Percentiles rank a stretch among this genome's conserved stretches.
Evolutionary conservation across 2,329 filamentous ascomycete genomes (phyloP).

Genomic region (Sporothrix humicola): DNA sequence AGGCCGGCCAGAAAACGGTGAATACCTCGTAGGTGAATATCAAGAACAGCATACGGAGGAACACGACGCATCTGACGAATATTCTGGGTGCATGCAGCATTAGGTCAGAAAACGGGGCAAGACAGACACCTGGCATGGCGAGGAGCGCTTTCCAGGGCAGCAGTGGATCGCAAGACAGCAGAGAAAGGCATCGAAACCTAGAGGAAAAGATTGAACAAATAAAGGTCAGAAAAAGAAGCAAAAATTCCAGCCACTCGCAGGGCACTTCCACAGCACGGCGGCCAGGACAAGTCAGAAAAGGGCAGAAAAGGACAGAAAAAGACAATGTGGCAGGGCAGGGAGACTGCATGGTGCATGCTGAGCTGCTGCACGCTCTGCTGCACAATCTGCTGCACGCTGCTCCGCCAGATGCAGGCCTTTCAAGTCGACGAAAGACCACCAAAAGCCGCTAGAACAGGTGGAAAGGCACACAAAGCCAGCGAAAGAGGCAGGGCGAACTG

Average conservation of each 20-base stretch:
- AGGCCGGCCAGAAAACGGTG: neutral
- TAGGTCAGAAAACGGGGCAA: neutral
- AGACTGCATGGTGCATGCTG: constrained; percentile 17
- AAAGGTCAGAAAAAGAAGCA: neutral
- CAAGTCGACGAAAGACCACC: neutral
- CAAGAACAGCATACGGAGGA: too few species aligned
- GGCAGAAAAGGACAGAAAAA: neutral
- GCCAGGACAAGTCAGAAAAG: constrained; percentile 15
- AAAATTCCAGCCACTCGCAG: constrained; percentile 5
- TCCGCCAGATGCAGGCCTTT: constrained; percentile 27
- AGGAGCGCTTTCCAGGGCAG: neutral
- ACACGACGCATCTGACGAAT: neutral
- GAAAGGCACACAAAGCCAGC: constrained; percentile 5
- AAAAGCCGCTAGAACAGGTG: constrained; percentile 1
- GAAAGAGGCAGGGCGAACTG: constrained; percentile 18
- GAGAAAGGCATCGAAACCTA: too few species aligned
- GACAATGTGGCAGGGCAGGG: constrained; percentile 16
- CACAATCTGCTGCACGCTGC: constrained; percentile 13
- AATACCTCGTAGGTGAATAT: too few species aligned
- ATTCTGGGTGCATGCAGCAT: constrained; percentile 1
- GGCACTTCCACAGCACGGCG: constrained; percentile 13
- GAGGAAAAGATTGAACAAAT: too few species aligned
- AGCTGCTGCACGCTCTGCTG: constrained; percentile 15
- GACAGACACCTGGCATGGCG: constrained; percentile 9
- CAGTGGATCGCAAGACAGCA: neutral